Evolutionary conservation across 1,139 yeast genomes (phyloP).

Genomic region (Spencermartinsiella ligniputridi): DNA sequence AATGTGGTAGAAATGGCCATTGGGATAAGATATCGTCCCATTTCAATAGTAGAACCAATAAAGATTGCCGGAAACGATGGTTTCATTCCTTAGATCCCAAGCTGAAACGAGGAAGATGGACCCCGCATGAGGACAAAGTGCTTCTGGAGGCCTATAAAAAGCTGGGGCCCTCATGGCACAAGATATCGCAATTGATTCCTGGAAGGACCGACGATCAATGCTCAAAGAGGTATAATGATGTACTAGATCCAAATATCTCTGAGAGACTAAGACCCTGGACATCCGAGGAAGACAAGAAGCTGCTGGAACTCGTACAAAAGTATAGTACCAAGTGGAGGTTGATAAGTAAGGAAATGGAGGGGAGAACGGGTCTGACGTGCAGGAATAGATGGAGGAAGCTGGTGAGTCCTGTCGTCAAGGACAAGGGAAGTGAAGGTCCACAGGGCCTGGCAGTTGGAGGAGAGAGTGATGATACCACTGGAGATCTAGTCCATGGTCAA

Average conservation of each 20-base stretch:
- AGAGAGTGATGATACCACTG: not conserved
- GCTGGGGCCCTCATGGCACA: conserved; percentile 83
- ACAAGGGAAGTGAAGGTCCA: conserved; percentile 27
- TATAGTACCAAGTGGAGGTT: conserved; percentile 93
- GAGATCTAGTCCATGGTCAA: not conserved
- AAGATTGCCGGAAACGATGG: conserved; percentile 95
- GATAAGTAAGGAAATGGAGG: conserved; percentile 64
- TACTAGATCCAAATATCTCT: conserved; percentile 74
- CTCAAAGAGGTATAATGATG: conserved; percentile 86
- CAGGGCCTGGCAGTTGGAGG: not conserved
- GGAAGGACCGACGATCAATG: conserved; percentile 96
- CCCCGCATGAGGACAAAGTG: conserved; percentile 69
- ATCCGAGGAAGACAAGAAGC: conserved; percentile 64
- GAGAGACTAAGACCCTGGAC: conserved; percentile 81
- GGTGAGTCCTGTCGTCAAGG: conserved; percentile 60
- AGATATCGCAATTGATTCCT: conserved; percentile 66
- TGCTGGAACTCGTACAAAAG: conserved; percentile 59
- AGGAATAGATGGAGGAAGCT: conserved; percentile 90
- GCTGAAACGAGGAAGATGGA: conserved; percentile 84
- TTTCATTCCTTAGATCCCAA: conserved; percentile 75
- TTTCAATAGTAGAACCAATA: conserved; percentile 73
- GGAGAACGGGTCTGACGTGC: conserved; percentile 85
- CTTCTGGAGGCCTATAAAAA: conserved; percentile 59
- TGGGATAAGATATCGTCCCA: conserved; percentile 72
- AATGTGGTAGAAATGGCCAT: conserved; percentile 66